Evolutionary conservation across 2,329 filamentous ascomycete species (phyloP), one percentile per base, ranked within the genome.

Genomic region (Colletotrichum graminicola): DNA sequence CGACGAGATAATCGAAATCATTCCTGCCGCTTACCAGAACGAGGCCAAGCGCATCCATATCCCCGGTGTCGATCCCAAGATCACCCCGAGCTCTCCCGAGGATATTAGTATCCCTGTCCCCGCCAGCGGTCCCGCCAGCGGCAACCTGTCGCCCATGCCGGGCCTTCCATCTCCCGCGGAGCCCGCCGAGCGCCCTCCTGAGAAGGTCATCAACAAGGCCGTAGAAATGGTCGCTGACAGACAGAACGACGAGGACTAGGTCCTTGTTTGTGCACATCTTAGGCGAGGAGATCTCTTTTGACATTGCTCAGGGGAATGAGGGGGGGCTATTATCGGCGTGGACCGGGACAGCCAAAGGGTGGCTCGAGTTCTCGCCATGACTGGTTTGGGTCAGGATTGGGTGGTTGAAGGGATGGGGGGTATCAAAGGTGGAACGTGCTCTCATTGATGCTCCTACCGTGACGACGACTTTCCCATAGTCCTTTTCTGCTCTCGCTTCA

Each of bases 1-100:
- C 54, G 92, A 99, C 79, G 94, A 99, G 80, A 98, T 99, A 78
- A 97, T 99, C 75, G 96, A 99, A 86, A 98, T 99, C 79, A 97
- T 98, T 71, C 97, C 96, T 3, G 95, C 95, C 23, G 95, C 94
- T 41, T 99, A 99, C 82, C 96, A 98, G 84, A 99, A 99, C 79
- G 93, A 96, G 81, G 94, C 95, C 26, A 96, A 94, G 80, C 91
- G 94, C 69, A 94, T 99, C 76, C 91, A 93, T 76, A 97, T 99
- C 73, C 92, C 93, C 6, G 88, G 87, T 4, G 81, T 90, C 34
- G 87, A 90, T 70, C 86, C 88, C 16, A 86, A 88, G 61, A 90
- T 94, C 62, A 89, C 97, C 18, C 93, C 94, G 2, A 88, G 88
- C 62, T 94, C 92, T 1, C 93, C 94, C 0, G 91, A 97, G 81